A percentile compares a stretch with the other conserved stretches of the same genome.
phyloP scores from a whole-genome alignment of 202 grass and related monocot genomes.

The Thinopyrum obtusiflorum region DNA sequence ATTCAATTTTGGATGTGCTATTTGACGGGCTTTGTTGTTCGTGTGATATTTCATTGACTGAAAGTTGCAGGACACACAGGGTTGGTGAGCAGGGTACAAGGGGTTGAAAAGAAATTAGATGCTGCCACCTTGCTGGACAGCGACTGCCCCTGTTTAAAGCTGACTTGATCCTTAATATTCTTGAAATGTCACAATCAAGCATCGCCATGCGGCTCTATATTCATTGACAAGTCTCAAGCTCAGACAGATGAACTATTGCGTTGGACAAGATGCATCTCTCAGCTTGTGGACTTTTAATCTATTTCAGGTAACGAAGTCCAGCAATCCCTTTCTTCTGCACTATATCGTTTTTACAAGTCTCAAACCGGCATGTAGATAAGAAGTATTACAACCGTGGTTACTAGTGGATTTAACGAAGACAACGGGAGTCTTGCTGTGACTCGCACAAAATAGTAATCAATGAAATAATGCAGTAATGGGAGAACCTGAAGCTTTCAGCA shows the following conservation, averaged over 20 bases:
- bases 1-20: background rate
- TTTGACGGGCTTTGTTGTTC: background rate
- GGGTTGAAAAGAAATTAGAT: background rate
- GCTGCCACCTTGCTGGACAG: background rate
- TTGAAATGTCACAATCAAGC: background rate
- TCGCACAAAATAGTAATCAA: background rate
- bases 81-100: background rate
- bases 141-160: background rate
- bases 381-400: background rate
- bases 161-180: background rate
- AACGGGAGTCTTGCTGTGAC: background rate
- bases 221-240: constrained; percentile 1
- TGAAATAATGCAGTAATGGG: background rate
- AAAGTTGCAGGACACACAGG: background rate
- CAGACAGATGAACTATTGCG: background rate
- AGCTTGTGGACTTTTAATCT: constrained; percentile 10
- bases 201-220: background rate
- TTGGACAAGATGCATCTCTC: constrained; percentile 1
- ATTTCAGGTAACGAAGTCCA: constrained; percentile 1
- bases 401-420: constrained; percentile 15
- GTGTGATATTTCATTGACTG: background rate
- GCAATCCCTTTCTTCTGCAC: background rate
- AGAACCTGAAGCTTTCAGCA: background rate
- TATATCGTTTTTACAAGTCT: background rate
- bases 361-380: background rate